phyloP scores from a whole-genome alignment of 1,284 basidiomycete species.

The Malassezia slooffiae region DNA sequence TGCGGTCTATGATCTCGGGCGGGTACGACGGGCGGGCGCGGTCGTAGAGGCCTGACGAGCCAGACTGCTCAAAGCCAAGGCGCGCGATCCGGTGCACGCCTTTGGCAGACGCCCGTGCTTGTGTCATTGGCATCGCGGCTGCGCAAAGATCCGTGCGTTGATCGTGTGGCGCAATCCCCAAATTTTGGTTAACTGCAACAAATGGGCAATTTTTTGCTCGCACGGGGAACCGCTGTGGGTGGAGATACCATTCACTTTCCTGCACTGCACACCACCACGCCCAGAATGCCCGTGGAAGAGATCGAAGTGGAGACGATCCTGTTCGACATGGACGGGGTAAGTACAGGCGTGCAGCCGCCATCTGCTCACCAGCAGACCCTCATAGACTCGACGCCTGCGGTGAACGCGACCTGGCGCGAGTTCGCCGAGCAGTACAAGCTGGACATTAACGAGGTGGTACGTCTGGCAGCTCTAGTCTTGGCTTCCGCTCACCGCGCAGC shows the following conservation, averaged over 20 bases:
- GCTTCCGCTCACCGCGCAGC: conserved; percentile 4
- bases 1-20: conserved; percentile 19
- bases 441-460: conserved; percentile 36
- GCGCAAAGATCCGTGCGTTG: no score
- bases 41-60: conserved; percentile 27
- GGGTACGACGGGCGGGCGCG: conserved; percentile 27
- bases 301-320: conserved; percentile 35
- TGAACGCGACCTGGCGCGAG: conserved; percentile 39
- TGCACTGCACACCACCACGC: no score
- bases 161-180: no score
- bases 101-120: no score
- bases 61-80: conserved; percentile 24
- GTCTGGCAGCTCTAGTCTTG: background rate
- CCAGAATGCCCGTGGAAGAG: conserved; percentile 2
- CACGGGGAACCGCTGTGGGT: no score
- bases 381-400: conserved; percentile 43
- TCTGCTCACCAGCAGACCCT: conserved; percentile 21
- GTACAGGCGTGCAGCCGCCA: background rate
- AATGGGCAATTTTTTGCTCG: no score
- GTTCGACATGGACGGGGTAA: conserved; percentile 45
- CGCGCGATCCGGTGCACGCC: conserved; percentile 27
- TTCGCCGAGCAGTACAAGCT: conserved; percentile 37
- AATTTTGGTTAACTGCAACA: no score
- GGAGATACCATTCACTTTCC: no score
- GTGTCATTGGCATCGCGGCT: no score